Base-by-base conservation (phyloP, 1,139 yeast species). In the Yamadazyma aaseri region DNA sequence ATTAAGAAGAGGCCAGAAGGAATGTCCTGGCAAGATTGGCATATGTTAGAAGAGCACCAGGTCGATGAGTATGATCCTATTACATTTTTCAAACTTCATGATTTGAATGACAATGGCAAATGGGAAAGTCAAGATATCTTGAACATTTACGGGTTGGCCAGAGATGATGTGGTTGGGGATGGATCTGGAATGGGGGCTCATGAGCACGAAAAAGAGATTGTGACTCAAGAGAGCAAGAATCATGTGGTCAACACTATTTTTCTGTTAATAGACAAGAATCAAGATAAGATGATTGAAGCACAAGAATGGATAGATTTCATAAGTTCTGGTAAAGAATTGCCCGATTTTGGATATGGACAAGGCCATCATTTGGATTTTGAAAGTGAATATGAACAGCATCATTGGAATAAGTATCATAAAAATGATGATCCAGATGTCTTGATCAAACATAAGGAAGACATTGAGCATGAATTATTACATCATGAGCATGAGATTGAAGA, bases 291-390 rank as follows among this genome's bases (percentile, higher is more conserved):
- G 32, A 71, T 90, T 10, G 63, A 80, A 8, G 59, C 76, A 34
- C 79, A 79, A 12, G 97, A 89, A 53, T 92, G 90, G 82, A 52
- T 77, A 31, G 60, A 62, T n/a, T 90, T 76, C 59, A 70, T 75
- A 6, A 58, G 58, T 2, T 60, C 58, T 6, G 95, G 95, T 5
- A 83, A 85, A 2, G 76, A 76, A 44, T 73, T 92, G 52, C 97
- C 97, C 1, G 97, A 92, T 57, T 79, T 89, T 55, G 96, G 96
- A 6, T 81, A 82, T 42, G 97, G 97, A 14, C 92, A 86, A n/a
- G 97, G 98, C 12, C 97, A 90, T 55, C 97, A 90, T 60, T 83
- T 90, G 32, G 96, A 87, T 60, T 92, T 89, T 52, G 98, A 92
- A 58, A 75, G 78, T 46, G 97, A 90, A 55, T 90, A 89, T 53